These are phyloP conservation scores for Vitellaria paradoxa DNA, from an alignment of 179 eudicot species.

Conservation along the genomic window DNA sequence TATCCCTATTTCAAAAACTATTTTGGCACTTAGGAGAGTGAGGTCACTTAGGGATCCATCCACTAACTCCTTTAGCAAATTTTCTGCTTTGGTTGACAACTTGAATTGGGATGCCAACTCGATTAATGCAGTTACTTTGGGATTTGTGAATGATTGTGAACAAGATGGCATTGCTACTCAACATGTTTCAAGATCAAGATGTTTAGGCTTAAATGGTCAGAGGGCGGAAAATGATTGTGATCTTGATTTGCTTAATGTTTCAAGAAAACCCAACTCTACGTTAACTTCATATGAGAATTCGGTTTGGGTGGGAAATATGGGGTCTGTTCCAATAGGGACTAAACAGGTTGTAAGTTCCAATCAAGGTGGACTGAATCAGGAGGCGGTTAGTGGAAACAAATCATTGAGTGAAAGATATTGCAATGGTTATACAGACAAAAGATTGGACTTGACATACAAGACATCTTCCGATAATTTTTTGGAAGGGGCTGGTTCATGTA, in stretches of 20 bases:
- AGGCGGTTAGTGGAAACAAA: slow-evolving; percentile 27
- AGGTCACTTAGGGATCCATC: slow-evolving; percentile 95
- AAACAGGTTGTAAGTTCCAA: slow-evolving; percentile 16
- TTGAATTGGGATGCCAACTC: slow-evolving; percentile 86
- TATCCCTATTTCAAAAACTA: slow-evolving; percentile 74
- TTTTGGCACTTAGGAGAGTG: slow-evolving; percentile 88
- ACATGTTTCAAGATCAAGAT: slow-evolving; percentile 28
- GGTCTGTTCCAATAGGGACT: slow-evolving; percentile 17
- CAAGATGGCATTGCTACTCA: slow-evolving; percentile 26
- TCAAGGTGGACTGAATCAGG: slow-evolving; percentile 18
- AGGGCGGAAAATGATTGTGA: slow-evolving; percentile 34
- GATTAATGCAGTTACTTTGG: slow-evolving; percentile 63
- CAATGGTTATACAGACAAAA: slow-evolving; percentile 30
- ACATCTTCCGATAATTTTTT: slow-evolving; percentile 39
- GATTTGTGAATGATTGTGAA: slow-evolving; percentile 44
- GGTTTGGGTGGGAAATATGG: slow-evolving; percentile 26
- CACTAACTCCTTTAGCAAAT: slow-evolving; percentile 76
- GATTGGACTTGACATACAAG: slow-evolving; percentile 43
- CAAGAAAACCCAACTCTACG: slow-evolving; percentile 24
- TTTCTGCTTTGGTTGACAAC: slow-evolving; percentile 54
- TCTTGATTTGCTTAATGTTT: slow-evolving; percentile 27
- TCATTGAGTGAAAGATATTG: slow-evolving; percentile 26
- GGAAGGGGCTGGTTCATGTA: slow-evolving; percentile 62
- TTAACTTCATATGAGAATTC: slow-evolving; percentile 19
- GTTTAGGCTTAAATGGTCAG: slow-evolving; percentile 37